These are phyloP conservation scores for Melanopsichium pennsylvanicum DNA, from an alignment of 1,284 basidiomycete genomes.

Conservation along the genomic window DNA sequence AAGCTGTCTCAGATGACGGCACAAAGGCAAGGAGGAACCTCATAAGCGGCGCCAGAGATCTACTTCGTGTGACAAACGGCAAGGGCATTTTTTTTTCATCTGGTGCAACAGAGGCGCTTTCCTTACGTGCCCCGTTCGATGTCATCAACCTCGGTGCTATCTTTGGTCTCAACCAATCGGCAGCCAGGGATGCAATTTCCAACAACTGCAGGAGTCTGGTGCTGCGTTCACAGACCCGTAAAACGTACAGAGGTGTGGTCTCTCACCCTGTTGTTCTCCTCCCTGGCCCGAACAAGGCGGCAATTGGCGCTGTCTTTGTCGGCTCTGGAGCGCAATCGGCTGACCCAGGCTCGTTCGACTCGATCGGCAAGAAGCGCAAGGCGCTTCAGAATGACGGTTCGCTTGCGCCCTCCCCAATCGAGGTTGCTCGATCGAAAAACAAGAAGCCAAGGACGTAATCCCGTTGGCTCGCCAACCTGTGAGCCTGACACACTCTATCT, in stretches of 20 bases:
- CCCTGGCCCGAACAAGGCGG: neutral
- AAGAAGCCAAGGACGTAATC: constrained; percentile 27
- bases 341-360: neutral
- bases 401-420: neutral
- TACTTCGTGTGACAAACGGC: constrained; percentile 61
- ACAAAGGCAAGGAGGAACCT: constrained; percentile 52
- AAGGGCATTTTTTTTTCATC: constrained; percentile 61
- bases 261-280: constrained; percentile 28
- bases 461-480: too few species aligned
- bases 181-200: constrained; percentile 54
- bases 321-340: too few species aligned
- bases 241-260: constrained; percentile 51
- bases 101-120: constrained; percentile 44
- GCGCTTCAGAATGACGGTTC: neutral
- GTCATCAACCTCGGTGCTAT: constrained; percentile 61
- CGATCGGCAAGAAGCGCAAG: constrained; percentile 16
- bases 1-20: constrained; percentile 28
- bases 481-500: too few species aligned
- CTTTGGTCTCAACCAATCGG: constrained; percentile 52
- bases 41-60: constrained; percentile 55
- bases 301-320: too few species aligned
- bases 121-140: constrained; percentile 57
- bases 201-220: constrained; percentile 49
- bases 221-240: constrained; percentile 52
- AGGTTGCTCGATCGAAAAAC: neutral